These are phyloP conservation scores for Bimuria novae-zelandiae DNA, from an alignment of 2,329 filamentous ascomycete species.

Conservation along the genomic window DNA sequence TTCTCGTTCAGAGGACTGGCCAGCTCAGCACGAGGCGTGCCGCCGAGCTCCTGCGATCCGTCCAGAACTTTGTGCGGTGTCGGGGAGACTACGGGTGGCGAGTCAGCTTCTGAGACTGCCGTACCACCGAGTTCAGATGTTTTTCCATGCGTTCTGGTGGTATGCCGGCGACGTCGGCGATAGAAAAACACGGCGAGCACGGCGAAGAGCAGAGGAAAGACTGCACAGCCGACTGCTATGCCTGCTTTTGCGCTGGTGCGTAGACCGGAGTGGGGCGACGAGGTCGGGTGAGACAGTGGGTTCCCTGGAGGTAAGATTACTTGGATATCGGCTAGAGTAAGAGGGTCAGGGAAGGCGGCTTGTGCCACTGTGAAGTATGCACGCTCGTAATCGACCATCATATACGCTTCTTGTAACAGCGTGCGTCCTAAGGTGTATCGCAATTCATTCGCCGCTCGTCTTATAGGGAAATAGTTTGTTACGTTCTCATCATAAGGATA, in stretches of 20 bases:
- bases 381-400: conserved; percentile 55
- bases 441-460: conserved; percentile 58
- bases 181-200: conserved; percentile 27
- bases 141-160: conserved; percentile 8
- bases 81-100: conserved; percentile 8
- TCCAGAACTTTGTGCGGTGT: conserved; percentile 19
- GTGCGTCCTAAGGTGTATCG: conserved; percentile 67
- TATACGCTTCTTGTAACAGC: conserved; percentile 69
- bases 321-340: conserved; percentile 35
- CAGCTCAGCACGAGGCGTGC: conserved; percentile 31
- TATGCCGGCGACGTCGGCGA: conserved; percentile 21
- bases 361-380: conserved; percentile 53
- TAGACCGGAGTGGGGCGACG: conserved; percentile 15
- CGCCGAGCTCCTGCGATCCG: conserved; percentile 29
- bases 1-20: conserved; percentile 29
- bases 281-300: conserved; percentile 5
- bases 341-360: conserved; percentile 35
- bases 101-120: conserved; percentile 24
- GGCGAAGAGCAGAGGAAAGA: conserved; percentile 24
- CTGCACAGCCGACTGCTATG: conserved; percentile 32
- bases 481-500: conserved; percentile 64
- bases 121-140: conserved; percentile 29
- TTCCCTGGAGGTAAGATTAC: conserved; percentile 25
- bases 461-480: conserved; percentile 70
- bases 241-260: conserved; percentile 38